Conservation (phyloP, 768 basidiomycete species). For the Lactifluus echinatus region DNA sequence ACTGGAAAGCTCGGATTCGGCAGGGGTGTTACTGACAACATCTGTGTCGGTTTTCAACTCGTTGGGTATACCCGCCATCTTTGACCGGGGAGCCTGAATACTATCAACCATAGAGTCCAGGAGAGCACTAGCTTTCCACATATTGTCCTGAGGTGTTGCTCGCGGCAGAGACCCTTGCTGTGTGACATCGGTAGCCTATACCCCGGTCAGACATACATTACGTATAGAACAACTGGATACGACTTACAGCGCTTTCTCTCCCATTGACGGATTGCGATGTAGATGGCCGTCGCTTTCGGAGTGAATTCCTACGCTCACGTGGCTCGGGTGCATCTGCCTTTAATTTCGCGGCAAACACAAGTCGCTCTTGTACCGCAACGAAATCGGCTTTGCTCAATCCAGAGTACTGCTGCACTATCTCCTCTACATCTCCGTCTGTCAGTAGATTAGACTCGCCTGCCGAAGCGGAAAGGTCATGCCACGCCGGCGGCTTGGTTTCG, state of each 20-base stretch:
- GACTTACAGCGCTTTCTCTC: slow-evolving; percentile 36
- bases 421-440: slow-evolving; percentile 52
- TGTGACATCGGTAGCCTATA: slow-evolving; percentile 52
- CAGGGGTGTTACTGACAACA: slow-evolving; percentile 31
- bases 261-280: slow-evolving; percentile 72
- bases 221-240: neutral
- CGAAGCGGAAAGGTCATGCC: slow-evolving; percentile 48
- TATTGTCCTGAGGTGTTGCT: slow-evolving; percentile 37
- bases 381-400: slow-evolving; percentile 69
- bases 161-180: slow-evolving; percentile 34
- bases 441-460: slow-evolving; percentile 40
- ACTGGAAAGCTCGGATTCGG: slow-evolving; percentile 24
- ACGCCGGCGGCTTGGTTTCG: slow-evolving; percentile 43
- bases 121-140: slow-evolving; percentile 53
- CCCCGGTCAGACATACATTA: neutral
- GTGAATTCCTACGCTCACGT: slow-evolving; percentile 58
- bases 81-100: slow-evolving; percentile 30
- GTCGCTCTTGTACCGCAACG: slow-evolving; percentile 61
- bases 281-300: slow-evolving; percentile 67
- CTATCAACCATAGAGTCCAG: slow-evolving; percentile 54
- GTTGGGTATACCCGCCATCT: neutral
- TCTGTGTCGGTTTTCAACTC: slow-evolving; percentile 7
- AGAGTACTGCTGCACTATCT: slow-evolving; percentile 52
- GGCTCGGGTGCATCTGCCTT: slow-evolving; percentile 49
- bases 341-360: slow-evolving; percentile 53